Conservation (phyloP, 306 rosid genomes). For the Quercus agrifolia region DNA sequence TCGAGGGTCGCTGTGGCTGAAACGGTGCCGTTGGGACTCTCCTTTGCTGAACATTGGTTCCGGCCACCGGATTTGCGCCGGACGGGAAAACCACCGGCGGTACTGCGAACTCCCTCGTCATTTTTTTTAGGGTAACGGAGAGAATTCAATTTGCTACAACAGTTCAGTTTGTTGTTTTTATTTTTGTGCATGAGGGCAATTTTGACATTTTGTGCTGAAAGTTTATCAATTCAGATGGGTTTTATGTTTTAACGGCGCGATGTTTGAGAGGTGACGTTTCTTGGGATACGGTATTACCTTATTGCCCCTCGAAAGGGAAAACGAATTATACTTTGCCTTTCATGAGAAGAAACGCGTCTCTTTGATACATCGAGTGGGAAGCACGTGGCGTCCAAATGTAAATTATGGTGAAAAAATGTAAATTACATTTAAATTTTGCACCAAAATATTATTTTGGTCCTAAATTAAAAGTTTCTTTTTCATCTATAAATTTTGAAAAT, state of each 20-base stretch:
- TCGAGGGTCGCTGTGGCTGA: constrained; percentile 60
- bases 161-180: no score
- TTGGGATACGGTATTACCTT: background rate
- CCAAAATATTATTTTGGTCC: no score
- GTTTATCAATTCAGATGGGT: background rate
- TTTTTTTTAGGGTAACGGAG: no score
- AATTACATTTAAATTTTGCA: no score
- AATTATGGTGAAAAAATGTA: no score
- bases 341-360: background rate
- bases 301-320: background rate
- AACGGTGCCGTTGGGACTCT: constrained; percentile 81
- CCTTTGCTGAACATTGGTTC: constrained; percentile 53
- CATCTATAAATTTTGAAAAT: no score
- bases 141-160: background rate
- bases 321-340: background rate
- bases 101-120: constrained; percentile 64
- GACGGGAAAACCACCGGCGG: constrained; percentile 91
- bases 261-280: background rate
- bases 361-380: background rate
- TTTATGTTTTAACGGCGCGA: background rate
- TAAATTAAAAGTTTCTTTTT: no score
- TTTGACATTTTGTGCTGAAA: background rate
- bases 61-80: constrained; percentile 55
- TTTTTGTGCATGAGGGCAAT: background rate
- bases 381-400: no score